Base-by-base conservation (phyloP, 1,139 yeast species). In the Pichia sp. region DNA sequence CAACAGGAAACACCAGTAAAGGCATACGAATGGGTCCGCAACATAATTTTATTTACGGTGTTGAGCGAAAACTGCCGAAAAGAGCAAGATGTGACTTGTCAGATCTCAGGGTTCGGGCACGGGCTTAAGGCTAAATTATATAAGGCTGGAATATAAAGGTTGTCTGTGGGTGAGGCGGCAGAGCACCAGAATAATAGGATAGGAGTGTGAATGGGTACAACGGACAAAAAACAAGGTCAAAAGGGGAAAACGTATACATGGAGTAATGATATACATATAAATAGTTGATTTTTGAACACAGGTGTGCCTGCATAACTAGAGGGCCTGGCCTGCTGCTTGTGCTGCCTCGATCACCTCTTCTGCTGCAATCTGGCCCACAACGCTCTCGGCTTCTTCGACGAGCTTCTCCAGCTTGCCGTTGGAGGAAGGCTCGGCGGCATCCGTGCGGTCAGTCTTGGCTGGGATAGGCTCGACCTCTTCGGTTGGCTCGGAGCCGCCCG, bases 351-450 rank as follows among this genome's bases (percentile, higher is more conserved):
- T 59, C 10, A 36, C 55, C 44, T 61, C 58, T 44, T 63, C 64
- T 41, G 65, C 68, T 60, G 49, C 58, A 31, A 51, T 51, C 33
- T 59, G 61, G 33, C 61, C 61, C 12, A 56, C 63, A 16, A 56
- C 57, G 10, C 55, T 59, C 44, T 59, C 61, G 5, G 54, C 61
- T 12, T 56, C 57, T 2, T 59, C 62, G n/a, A 58, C 60, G 17
- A 58, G 50, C 14, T 59, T 55, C 29, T 51, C 51, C 8, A 53
- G 27, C 16, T 46, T 53, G 40, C 48, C 43, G 41, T 20, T 30
- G 31, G 42, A n/a, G 14, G 42, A 49, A 20, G 43, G 43, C 16
- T 48, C 42, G 4, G 27, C 29, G 20, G 34, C 49, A 6, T 30
- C 50, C n/a, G 46, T 30, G 31, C 10, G 30, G 12, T 38, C 53